Evolutionary conservation across 2,329 filamentous ascomycete species (phyloP).

Genomic region (Fusarium falciforme): DNA sequence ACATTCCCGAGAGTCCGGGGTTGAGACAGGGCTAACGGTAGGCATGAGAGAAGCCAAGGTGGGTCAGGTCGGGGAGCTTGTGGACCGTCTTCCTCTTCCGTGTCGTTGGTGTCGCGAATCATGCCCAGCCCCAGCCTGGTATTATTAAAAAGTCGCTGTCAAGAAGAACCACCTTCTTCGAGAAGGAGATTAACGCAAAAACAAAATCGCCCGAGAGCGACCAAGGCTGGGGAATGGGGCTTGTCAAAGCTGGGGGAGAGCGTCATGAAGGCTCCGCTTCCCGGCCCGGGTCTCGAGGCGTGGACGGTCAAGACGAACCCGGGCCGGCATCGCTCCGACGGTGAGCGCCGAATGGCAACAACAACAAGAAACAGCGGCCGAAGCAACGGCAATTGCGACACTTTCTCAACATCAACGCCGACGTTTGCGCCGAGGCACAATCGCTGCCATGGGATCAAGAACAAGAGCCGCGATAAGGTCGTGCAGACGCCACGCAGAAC

Average conservation of each 20-base stretch:
- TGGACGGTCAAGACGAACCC: not conserved
- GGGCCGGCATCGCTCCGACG: constrained; percentile 16
- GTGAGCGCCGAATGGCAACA: constrained; percentile 15
- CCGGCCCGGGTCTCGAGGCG: constrained; percentile 31
- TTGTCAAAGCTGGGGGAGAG: constrained; percentile 13
- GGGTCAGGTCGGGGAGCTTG: constrained; percentile 9
- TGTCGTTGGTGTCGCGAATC: constrained; percentile 21
- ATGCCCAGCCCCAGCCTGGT: constrained; percentile 23
- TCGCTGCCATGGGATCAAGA: not conserved
- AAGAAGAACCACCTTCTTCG: constrained; percentile 26
- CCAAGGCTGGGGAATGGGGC: constrained; percentile 8
- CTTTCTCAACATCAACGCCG: not conserved
- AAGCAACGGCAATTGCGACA: not conserved
- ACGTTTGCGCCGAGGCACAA: not conserved
- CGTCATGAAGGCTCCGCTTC: constrained; percentile 10
- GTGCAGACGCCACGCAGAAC: constrained; percentile 16
- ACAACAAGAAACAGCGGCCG: constrained; percentile 16
- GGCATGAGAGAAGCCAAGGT: constrained; percentile 2
- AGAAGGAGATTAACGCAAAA: constrained; percentile 17
- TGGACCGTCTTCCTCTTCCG: constrained; percentile 15
- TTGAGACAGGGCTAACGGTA: not conserved
- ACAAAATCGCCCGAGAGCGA: constrained; percentile 5
- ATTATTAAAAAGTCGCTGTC: constrained; percentile 36
- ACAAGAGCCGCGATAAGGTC: constrained; percentile 16
- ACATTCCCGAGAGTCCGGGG: constrained; percentile 9